These are phyloP conservation scores for Hypoxylon sp. DNA, from an alignment of 2,329 filamentous ascomycete genomes.

Conservation along the genomic window DNA sequence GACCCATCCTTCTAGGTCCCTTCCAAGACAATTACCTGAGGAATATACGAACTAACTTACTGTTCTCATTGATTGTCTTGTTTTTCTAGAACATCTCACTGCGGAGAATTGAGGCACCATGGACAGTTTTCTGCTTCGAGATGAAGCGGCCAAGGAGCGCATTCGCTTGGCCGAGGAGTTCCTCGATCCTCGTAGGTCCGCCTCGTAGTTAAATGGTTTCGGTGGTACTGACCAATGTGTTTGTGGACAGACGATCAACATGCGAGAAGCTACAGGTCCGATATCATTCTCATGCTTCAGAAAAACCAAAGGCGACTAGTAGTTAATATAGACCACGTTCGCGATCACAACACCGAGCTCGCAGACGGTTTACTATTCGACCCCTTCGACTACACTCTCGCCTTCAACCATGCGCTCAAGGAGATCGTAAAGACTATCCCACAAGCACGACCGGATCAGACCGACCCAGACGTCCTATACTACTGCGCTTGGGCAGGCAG, in stretches of 20 bases:
- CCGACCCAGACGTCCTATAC: slow-evolving; percentile 83
- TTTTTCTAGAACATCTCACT: not conserved
- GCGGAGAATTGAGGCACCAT: slow-evolving; percentile 59
- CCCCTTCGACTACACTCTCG: slow-evolving; percentile 88
- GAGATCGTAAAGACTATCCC: slow-evolving; percentile 86
- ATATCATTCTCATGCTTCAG: slow-evolving; percentile 84
- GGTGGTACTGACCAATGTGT: slow-evolving; percentile 11
- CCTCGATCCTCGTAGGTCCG: slow-evolving; percentile 83
- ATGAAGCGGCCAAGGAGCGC: slow-evolving; percentile 86
- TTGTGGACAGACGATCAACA: slow-evolving; percentile 61
- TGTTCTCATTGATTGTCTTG: not conserved
- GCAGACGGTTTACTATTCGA: slow-evolving; percentile 82
- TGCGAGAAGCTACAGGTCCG: slow-evolving; percentile 83
- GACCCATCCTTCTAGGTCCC: not conserved
- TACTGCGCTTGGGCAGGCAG: slow-evolving; percentile 98
- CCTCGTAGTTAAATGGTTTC: not conserved
- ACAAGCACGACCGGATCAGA: slow-evolving; percentile 80
- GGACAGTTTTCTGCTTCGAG: slow-evolving; percentile 81
- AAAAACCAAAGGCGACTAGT: slow-evolving; percentile 73
- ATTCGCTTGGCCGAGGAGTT: slow-evolving; percentile 92
- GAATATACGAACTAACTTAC: not conserved
- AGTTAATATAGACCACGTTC: slow-evolving; percentile 90
- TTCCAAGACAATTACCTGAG: not conserved
- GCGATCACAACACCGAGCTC: slow-evolving; percentile 86
- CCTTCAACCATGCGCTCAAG: slow-evolving; percentile 92